A percentile compares a stretch with the other conserved stretches of the same genome.
Evolutionary conservation across 1,284 basidiomycete species (phyloP).

Genomic region (Ganoderma boninense): DNA sequence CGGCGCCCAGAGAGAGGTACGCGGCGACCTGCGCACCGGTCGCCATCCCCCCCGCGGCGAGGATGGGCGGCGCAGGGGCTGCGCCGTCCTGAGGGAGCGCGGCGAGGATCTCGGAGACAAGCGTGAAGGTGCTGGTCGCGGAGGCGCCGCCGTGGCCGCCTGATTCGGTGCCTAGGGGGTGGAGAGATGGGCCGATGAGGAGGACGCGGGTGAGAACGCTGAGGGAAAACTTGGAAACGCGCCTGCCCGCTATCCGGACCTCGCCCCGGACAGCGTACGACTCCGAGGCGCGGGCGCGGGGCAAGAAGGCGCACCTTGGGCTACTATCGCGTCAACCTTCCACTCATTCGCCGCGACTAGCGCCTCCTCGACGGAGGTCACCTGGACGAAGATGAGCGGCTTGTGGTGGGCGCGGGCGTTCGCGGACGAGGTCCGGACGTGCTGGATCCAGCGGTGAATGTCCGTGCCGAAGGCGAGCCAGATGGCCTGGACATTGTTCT

Average conservation of each 20-base stretch:
- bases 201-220: slow-evolving; percentile 11
- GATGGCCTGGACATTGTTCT: slow-evolving; percentile 64
- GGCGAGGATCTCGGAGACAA: slow-evolving; percentile 66
- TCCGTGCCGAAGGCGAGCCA: slow-evolving; percentile 78
- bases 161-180: slow-evolving; percentile 71
- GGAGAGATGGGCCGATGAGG: slow-evolving; percentile 5
- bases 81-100: slow-evolving; percentile 47
- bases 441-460: slow-evolving; percentile 65
- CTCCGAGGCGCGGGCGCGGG: slow-evolving; percentile 1
- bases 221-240: neutral
- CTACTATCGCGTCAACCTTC: slow-evolving; percentile 77
- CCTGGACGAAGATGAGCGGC: slow-evolving; percentile 69
- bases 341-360: slow-evolving; percentile 62
- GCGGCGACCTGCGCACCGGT: slow-evolving; percentile 71
- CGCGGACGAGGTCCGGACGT: slow-evolving; percentile 61
- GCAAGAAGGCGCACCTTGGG: slow-evolving; percentile 62
- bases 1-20: slow-evolving; percentile 68
- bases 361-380: slow-evolving; percentile 67
- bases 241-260: slow-evolving; percentile 19
- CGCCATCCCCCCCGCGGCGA: slow-evolving; percentile 66
- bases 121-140: slow-evolving; percentile 64
- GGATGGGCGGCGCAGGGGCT: slow-evolving; percentile 54
- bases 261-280: slow-evolving; percentile 20
- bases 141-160: slow-evolving; percentile 73
- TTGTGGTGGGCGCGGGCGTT: slow-evolving; percentile 46